Evolutionary conservation across 768 basidiomycete genomes (phyloP), one percentile per base, ranked within the genome.

Genomic region (Kondoa malvinella): DNA sequence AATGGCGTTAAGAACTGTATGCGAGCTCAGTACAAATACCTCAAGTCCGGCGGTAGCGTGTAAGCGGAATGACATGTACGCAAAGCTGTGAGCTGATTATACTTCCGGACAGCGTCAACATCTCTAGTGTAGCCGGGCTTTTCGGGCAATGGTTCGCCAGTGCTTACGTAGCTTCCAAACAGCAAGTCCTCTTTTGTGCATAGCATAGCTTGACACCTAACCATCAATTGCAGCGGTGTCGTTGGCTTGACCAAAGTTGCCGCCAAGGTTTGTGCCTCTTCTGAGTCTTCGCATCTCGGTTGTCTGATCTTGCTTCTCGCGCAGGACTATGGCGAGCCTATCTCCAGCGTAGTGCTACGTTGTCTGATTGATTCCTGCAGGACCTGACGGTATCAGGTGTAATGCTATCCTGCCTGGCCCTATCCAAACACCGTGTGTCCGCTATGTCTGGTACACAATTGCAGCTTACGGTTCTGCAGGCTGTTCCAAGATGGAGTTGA

Each of bases 131-230:
- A 4, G 4, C 57, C 4, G 57, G 57, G 12, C n/a, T 25, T 8
- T 59, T 8, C n/a, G 57, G 57, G 8, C 57, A 59, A 59, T 59
- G 57, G 57, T 59, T 59, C n/a, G 50, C 50, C 50, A 56, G 50
- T 25, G 25, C 14, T 25, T 56, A 56, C 25, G 50, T 56, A 25
- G 50, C 50, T 14, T 14, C 50, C 14, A 56, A 56, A 25, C 50
- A 56, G n/a, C n/a, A n/a, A n/a, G n/a, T n/a, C n/a, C n/a, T n/a
- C n/a, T n/a, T n/a, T n/a, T n/a, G n/a, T n/a, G n/a, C n/a, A n/a
- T n/a, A n/a, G n/a, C n/a, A n/a, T n/a, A n/a, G n/a, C n/a, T n/a
- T n/a, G n/a, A n/a, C n/a, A n/a, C n/a, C n/a, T n/a, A n/a, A n/a
- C n/a, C n/a, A n/a, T n/a, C n/a, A n/a, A n/a, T n/a, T n/a, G n/a